Evolutionary conservation across 352 stramenopile genomes (phyloP).

Genomic region (Albugo laibachii): DNA sequence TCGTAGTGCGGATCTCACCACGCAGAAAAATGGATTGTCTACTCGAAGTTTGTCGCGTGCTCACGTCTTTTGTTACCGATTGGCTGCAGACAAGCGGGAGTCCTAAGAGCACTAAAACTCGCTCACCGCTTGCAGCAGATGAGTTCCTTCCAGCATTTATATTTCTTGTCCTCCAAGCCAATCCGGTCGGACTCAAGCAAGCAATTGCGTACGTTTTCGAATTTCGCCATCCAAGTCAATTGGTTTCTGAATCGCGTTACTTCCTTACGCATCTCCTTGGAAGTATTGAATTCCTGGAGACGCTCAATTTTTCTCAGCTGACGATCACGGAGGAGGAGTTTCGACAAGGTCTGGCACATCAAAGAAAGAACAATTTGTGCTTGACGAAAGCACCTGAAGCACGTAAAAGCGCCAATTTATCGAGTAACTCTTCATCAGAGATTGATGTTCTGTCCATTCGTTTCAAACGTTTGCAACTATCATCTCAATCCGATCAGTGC

Average conservation of each 20-base stretch:
- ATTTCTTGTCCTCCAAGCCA: conserved; percentile 71
- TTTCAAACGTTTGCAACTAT: too few species aligned
- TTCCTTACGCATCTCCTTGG: conserved; percentile 84
- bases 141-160: conserved; percentile 87
- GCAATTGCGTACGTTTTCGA: conserved; percentile 76
- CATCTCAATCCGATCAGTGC: too few species aligned
- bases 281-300: conserved; percentile 57
- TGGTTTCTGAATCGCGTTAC: conserved; percentile 82
- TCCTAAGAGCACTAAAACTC: background rate
- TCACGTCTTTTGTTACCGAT: conserved; percentile 41
- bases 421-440: too few species aligned
- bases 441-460: too few species aligned
- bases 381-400: background rate
- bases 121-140: conserved; percentile 22
- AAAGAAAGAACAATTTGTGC: conserved; percentile 8
- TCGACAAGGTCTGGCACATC: conserved; percentile 23
- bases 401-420: too few species aligned
- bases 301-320: conserved; percentile 41
- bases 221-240: conserved; percentile 37
- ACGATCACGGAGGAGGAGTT: conserved; percentile 63
- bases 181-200: conserved; percentile 64
- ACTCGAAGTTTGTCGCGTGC: conserved; percentile 39
- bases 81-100: background rate
- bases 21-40: conserved; percentile 75
- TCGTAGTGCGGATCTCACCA: conserved; percentile 35